Evolutionary conservation across 2,329 filamentous ascomycete genomes (phyloP), one percentile per base, ranked within the genome.

Genomic region (Gnomoniopsis smithogilvyi): DNA sequence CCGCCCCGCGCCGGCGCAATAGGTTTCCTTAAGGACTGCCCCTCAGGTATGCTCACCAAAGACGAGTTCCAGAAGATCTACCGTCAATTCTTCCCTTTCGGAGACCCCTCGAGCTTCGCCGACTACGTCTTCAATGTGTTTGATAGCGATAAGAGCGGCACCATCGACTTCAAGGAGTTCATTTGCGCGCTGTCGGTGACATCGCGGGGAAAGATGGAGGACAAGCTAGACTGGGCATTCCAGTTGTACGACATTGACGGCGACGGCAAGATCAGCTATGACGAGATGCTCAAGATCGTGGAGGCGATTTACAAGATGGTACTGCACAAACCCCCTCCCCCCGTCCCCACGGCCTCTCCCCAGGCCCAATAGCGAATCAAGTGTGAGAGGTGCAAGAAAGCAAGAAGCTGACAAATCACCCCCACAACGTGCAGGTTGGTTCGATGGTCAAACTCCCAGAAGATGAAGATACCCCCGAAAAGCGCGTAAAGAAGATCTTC

Each of bases 301-400:
- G 94, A 98, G 79, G 95, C 95, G 57, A 99, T 99, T 72, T 99
- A 99, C 83, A 99, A 98, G 77, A 99, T 99, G 95, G 95, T 98
- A 75, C 48, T 12, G 46, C n/a, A n/a, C n/a, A n/a, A n/a, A n/a
- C n/a, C n/a, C n/a, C n/a, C n/a, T n/a, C n/a, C n/a, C n/a, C n/a
- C n/a, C n/a, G n/a, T n/a, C n/a, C n/a, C n/a, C n/a, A n/a, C n/a
- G n/a, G n/a, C n/a, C n/a, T n/a, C n/a, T n/a, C n/a, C n/a, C n/a
- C n/a, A 10, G n/a, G 14, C 17, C 7, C 15, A 3, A 15, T 14
- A 38, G 36, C 4, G 43, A 51, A 43, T 26, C 15, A 41, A 41
- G 12, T 41, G 6, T 3, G 12, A n/a, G 12, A n/a, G 12, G 14
- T 15, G n/a, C 4, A 41, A 46, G 11, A 3, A n/a, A 24, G 12